A percentile compares a stretch with the other conserved stretches of the same genome.
Evolutionary conservation across 768 basidiomycete genomes (phyloP).

Genomic region (Tylopilus cervinicoccineus): DNA sequence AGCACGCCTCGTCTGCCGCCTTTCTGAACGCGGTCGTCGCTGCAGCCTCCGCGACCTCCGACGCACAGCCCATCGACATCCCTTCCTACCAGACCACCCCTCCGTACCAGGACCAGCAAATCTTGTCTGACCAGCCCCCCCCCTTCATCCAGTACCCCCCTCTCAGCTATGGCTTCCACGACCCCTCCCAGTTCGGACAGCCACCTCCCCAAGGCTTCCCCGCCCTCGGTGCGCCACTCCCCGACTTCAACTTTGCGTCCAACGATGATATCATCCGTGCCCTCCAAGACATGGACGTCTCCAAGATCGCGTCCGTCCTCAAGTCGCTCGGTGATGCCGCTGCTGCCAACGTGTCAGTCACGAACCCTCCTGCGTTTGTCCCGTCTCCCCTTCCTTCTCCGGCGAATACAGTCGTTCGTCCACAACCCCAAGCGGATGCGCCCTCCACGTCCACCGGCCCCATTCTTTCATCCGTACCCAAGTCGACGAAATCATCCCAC

Average conservation of each 20-base stretch:
- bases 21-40: slow-evolving; percentile 64
- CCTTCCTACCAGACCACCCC: slow-evolving; percentile 30
- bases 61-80: slow-evolving; percentile 27
- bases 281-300: slow-evolving; percentile 63
- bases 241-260: slow-evolving; percentile 45
- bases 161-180: slow-evolving; percentile 27
- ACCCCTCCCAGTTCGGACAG: slow-evolving; percentile 25
- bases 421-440: slow-evolving; percentile 38
- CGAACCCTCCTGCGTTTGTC: slow-evolving; percentile 19
- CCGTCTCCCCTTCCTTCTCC: slow-evolving; percentile 18
- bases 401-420: slow-evolving; percentile 26
- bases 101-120: slow-evolving; percentile 32
- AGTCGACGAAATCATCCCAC: slow-evolving; percentile 31
- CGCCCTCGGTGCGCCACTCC: slow-evolving; percentile 19
- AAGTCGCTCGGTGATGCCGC: slow-evolving; percentile 61
- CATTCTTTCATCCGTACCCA: slow-evolving; percentile 39
- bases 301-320: slow-evolving; percentile 65
- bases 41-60: slow-evolving; percentile 52
- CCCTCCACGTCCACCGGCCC: slow-evolving; percentile 39
- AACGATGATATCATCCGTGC: slow-evolving; percentile 73
- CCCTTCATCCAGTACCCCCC: slow-evolving; percentile 30
- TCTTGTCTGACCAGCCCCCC: slow-evolving; percentile 23
- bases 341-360: slow-evolving; percentile 35
- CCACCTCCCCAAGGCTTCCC: slow-evolving; percentile 26
- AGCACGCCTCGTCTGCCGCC: slow-evolving; percentile 50